Base-by-base conservation (phyloP, 441 rosid genomes). In the Croton laevigatus region DNA sequence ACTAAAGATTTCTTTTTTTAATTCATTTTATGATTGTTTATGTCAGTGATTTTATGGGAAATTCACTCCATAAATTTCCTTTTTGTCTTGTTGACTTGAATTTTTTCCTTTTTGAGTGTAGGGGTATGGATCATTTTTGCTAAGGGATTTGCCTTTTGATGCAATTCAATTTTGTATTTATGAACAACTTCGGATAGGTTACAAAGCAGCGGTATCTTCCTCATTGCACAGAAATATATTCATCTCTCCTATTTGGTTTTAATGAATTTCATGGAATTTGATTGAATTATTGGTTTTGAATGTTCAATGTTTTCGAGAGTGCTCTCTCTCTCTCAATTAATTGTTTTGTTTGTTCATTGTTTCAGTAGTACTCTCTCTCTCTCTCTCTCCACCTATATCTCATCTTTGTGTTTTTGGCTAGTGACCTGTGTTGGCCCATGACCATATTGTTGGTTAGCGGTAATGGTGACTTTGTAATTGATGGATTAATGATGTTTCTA, bases 101-200 rank as follows among this genome's bases (percentile, higher is more conserved):
- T 13, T 60, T 2, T 42, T 17, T 38, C 54, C 58, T 67, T 74
- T 70, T 16, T 27, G 58, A 62, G n/a, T 76, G 40, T 68, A 95
- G 99, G 99, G 99, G 62, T 95, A 93, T 71, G 81, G 97, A 75
- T 93, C 98, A 12, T 91, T 93, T 75, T 73, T 95, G 49, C 68
- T 93, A 81, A 84, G 97, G 76, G 99, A 95, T 83, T 86, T 95
- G 78, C 97, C 98, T 22, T 95, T 95, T 83, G 99, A 95, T 83
- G 99, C 97, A 59, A 82, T 93, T 79, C 97, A 95, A 77, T 95
- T 93, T 82, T 95, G 98, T 81, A 83, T 93, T 73, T 95, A 95
- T 55, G 99, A 95, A 87, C 97, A 95, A 83, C 86, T 95, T 61
- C 87, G 96, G 69, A 75, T 93, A 71, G 98, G 97, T 52, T 93